Percentiles rank a stretch among this genome's conserved stretches.
These are phyloP conservation scores for Ophiostoma himal-ulmi DNA, from an alignment of 2,329 filamentous ascomycete species.

Conservation along the genomic window DNA sequence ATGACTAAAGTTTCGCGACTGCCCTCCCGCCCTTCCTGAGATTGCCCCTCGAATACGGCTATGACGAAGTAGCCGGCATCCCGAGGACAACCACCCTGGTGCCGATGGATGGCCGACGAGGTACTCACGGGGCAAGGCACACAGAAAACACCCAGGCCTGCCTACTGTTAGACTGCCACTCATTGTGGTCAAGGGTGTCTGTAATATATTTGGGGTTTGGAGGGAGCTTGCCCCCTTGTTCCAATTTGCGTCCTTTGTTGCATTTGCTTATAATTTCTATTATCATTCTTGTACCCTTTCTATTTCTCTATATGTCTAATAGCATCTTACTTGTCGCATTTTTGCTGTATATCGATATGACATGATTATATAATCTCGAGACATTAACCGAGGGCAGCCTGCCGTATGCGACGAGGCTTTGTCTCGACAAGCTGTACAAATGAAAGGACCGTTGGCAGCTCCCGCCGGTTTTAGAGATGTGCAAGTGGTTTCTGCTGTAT, in stretches of 20 bases:
- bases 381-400: background rate
- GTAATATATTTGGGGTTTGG: background rate
- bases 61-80: background rate
- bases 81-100: background rate
- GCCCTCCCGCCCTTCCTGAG: background rate
- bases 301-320: background rate
- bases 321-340: background rate
- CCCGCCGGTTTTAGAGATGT: background rate
- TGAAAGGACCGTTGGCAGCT: background rate
- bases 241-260: background rate
- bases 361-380: background rate
- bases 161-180: background rate
- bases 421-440: background rate
- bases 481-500: background rate
- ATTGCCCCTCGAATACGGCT: background rate
- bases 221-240: background rate
- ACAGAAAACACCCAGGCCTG: background rate
- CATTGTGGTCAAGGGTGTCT: background rate
- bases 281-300: background rate
- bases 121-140: background rate
- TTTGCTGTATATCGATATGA: background rate
- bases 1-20: background rate
- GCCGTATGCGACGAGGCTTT: background rate
- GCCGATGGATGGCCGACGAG: too few species aligned
- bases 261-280: background rate